A percentile compares a stretch with the other conserved stretches of the same genome.
Evolutionary conservation across 768 basidiomycete species (phyloP).

Genomic region (Xerocomus brunneocitrinus): DNA sequence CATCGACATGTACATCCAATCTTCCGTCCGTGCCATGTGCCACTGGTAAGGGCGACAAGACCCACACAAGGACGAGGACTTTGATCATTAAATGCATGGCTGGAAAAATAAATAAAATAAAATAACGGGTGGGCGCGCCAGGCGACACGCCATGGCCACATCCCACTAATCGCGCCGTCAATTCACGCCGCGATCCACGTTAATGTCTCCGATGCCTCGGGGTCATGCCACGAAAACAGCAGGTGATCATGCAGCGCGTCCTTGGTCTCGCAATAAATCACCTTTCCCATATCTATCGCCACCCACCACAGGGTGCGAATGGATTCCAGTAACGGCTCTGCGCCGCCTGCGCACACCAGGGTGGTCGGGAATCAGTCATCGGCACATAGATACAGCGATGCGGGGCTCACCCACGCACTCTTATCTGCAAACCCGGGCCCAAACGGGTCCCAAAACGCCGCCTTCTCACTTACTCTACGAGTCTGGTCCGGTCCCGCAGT

Average conservation of each 20-base stretch:
- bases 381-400: slow-evolving; percentile 40
- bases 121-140: too few species aligned
- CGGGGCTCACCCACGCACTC: slow-evolving; percentile 59
- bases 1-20: too few species aligned
- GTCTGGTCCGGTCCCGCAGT: background rate
- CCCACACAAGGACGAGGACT: too few species aligned
- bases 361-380: slow-evolving; percentile 52
- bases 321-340: slow-evolving; percentile 53
- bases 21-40: too few species aligned
- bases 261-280: slow-evolving; percentile 45
- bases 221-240: slow-evolving; percentile 49
- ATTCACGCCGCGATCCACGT: slow-evolving; percentile 48
- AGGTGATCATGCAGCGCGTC: slow-evolving; percentile 55
- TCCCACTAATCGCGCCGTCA: background rate
- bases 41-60: too few species aligned
- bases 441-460: slow-evolving; percentile 47
- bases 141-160: too few species aligned
- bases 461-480: background rate
- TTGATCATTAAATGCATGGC: too few species aligned
- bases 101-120: too few species aligned
- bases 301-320: slow-evolving; percentile 45
- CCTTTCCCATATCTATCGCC: slow-evolving; percentile 39
- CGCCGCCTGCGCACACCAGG: slow-evolving; percentile 55
- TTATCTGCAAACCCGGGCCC: slow-evolving; percentile 41
- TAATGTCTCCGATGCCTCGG: slow-evolving; percentile 48